Base-by-base conservation (phyloP, 768 basidiomycete genomes). In the Cystofilobasidium capitatum region DNA sequence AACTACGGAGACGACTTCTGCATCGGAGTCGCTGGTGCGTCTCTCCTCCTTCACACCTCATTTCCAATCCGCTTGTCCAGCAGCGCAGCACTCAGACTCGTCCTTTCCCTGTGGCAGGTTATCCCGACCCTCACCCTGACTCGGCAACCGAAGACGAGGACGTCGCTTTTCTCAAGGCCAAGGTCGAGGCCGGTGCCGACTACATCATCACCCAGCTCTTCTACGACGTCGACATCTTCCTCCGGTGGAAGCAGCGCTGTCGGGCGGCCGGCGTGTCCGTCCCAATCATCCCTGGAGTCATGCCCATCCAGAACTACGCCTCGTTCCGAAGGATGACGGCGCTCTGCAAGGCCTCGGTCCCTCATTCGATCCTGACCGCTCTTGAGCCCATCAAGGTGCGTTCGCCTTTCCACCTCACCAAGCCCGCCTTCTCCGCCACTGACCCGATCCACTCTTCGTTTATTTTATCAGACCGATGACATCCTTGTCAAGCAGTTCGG, bases 131-230 rank as follows among this genome's bases (percentile, higher is more conserved):
- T 42, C 77, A 78, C 58, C 71, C 70, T 10, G 77, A 77, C 64
- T 77, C 62, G 76, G 79, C 47, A 83, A 88, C 72, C 78, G 47
- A 69, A 8, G 74, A 74, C 70, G 69, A 66, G 39, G 77, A 78
- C 64, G 66, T 98, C 22, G 79, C 82, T 1, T 80, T 85, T 72
- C 80, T 99, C 65, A 89, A 88, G 76, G 81, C 82, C 51, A 99
- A 98, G 76, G 85, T 96, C 44, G 87, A 94, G 72, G 91, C 89
- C 0, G 96, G 96, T 20, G 94, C 94, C 2, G 89, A 97, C 73
- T 98, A 91, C 75, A 89, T 99, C 69, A 81, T 98, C 60, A 98
- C 96, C 0, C 96, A 99, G 73, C 81, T 98, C 8, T 99, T 99
- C 78, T 99, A 98, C 78, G 94, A 99, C 74, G 84, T 88, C n/a